Conservation (phyloP, 352 stramenopile species). For the Plasmopara muralis region DNA sequence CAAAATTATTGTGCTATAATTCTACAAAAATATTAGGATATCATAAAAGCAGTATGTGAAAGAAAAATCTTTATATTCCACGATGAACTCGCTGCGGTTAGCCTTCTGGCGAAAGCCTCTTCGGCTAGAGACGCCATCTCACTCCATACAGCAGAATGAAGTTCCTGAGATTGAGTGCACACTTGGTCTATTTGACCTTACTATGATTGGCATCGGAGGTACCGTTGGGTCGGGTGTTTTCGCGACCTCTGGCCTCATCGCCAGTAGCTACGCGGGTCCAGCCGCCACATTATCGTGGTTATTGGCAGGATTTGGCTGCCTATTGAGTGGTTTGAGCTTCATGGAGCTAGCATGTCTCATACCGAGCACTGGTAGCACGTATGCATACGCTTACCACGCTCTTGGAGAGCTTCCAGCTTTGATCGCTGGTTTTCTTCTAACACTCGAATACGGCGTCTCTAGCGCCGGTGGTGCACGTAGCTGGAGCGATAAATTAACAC, state of each 20-base stretch:
- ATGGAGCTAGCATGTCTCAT: conserved; percentile 88
- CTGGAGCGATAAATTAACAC: conserved; percentile 92
- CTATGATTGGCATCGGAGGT: conserved; percentile 90
- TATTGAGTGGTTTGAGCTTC: conserved; percentile 83
- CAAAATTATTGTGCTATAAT: no score
- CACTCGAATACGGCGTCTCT: conserved; percentile 91
- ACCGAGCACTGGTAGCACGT: conserved; percentile 86
- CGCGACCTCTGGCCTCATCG: conserved; percentile 69
- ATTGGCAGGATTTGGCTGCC: conserved; percentile 72
- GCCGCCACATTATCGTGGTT: conserved; percentile 81
- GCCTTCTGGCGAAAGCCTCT: conserved; percentile 78
- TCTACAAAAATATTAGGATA: no score
- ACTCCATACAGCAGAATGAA: conserved; percentile 10
- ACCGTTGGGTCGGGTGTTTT: conserved; percentile 94
- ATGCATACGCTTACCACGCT: conserved; percentile 91
- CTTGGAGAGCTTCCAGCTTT: conserved; percentile 90
- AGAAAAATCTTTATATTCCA: no score
- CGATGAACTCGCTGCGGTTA: conserved; percentile 20
- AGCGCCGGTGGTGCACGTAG: conserved; percentile 86
- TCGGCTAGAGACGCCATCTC: conserved; percentile 27
- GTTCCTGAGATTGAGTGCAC: conserved; percentile 26
- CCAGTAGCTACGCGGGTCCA: conserved; percentile 59
- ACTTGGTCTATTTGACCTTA: conserved; percentile 87
- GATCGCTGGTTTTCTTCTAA: conserved; percentile 83
- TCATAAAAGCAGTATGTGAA: no score